Evolutionary conservation across 1,284 basidiomycete genomes (phyloP).

Genomic region (Fomitopsis schrenkii): DNA sequence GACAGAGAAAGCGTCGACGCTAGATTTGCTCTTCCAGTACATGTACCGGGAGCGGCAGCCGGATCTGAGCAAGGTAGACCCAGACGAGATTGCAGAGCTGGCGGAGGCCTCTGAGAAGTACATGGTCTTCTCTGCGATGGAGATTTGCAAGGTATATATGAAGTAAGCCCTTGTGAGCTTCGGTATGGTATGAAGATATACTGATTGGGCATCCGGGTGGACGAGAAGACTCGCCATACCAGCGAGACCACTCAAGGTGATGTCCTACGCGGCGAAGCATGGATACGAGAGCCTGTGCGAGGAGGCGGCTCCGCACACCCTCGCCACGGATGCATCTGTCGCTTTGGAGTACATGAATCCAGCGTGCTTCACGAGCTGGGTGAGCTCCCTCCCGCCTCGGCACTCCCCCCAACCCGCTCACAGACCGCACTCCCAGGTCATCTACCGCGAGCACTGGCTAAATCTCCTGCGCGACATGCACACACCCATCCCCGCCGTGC

Average conservation of each 20-base stretch:
- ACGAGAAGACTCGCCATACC: background rate
- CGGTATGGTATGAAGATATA: background rate
- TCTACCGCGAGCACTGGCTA: background rate
- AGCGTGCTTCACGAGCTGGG: background rate
- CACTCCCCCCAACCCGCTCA: too few relatives aligned
- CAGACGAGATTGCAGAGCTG: constrained; percentile 1
- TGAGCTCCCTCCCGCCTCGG: background rate
- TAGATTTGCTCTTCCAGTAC: constrained; percentile 11
- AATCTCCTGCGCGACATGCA: background rate
- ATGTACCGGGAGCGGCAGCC: constrained; percentile 6
- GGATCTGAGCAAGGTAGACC: background rate
- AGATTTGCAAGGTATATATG: constrained; percentile 10
- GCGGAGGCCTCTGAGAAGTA: constrained; percentile 13
- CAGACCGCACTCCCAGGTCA: background rate
- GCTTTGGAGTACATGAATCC: background rate
- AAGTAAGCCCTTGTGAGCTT: background rate
- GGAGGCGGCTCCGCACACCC: background rate
- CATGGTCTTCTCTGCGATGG: constrained; percentile 8
- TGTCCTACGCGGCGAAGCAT: constrained; percentile 2
- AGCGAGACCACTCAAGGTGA: background rate
- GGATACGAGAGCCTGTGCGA: background rate
- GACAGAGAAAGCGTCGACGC: constrained; percentile 16
- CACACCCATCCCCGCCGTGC: too few relatives aligned
- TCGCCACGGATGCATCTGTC: background rate
- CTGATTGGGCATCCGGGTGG: background rate